These are phyloP conservation scores for Apiospora arundinis DNA, from an alignment of 2,329 filamentous ascomycete species.

Conservation along the genomic window DNA sequence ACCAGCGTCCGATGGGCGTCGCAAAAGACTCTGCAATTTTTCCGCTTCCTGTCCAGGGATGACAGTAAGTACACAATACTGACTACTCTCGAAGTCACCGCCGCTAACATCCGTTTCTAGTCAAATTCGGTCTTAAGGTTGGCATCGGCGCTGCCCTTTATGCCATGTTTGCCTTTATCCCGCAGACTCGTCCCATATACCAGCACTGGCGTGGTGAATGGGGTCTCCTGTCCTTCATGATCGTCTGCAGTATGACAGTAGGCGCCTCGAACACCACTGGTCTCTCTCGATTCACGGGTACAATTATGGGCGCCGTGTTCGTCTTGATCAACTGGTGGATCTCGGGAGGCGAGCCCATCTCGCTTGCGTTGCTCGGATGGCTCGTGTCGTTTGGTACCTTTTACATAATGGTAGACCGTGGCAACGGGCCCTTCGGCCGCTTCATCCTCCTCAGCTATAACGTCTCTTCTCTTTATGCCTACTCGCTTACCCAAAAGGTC, in stretches of 20 bases:
- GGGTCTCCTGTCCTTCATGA: constrained; percentile 96
- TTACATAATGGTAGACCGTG: constrained; percentile 84
- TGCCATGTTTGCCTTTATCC: constrained; percentile 86
- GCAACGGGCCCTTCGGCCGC: constrained; percentile 87
- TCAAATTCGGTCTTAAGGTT: constrained; percentile 88
- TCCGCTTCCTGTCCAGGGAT: constrained; percentile 59
- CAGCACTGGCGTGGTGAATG: constrained; percentile 93
- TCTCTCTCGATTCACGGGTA: constrained; percentile 84
- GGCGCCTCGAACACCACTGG: constrained; percentile 95
- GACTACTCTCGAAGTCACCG: neutral
- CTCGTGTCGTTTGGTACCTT: constrained; percentile 83
- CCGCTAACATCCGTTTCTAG: constrained; percentile 37
- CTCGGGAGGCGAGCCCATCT: constrained; percentile 74
- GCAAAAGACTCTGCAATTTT: constrained; percentile 50
- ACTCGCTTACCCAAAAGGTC: constrained; percentile 82
- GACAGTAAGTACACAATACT: constrained; percentile 49
- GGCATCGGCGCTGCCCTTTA: constrained; percentile 88
- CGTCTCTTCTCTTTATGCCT: constrained; percentile 91
- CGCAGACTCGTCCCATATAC: constrained; percentile 79
- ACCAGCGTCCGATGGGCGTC: constrained; percentile 51
- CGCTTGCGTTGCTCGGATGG: constrained; percentile 83
- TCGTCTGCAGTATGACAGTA: constrained; percentile 97
- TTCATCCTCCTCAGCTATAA: constrained; percentile 98
- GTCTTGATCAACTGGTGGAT: constrained; percentile 81
- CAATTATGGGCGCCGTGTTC: constrained; percentile 77